Conservation (phyloP, 75 land plant species). For the Gnetum montanum region DNA sequence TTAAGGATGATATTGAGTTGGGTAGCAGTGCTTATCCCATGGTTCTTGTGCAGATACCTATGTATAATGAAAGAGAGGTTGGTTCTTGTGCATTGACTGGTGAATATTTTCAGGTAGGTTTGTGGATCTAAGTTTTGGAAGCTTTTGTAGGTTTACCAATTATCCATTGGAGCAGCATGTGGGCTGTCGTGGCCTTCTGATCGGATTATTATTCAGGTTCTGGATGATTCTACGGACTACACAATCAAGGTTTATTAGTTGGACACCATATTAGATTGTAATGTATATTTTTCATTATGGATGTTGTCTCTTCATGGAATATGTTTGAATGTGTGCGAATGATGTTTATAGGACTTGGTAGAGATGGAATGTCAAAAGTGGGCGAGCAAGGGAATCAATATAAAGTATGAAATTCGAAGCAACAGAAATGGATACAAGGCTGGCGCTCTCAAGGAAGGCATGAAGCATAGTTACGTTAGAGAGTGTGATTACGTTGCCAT, state of each 20-base stretch:
- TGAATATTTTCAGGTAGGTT: no score
- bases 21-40: constrained; percentile 60
- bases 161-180: constrained; percentile 86
- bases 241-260: constrained; percentile 43
- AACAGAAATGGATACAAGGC: constrained; percentile 81
- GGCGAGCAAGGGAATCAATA: constrained; percentile 69
- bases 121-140: no score
- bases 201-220: constrained; percentile 66
- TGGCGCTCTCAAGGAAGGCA: constrained; percentile 67
- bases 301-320: background rate
- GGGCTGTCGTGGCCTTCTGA: constrained; percentile 78
- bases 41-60: constrained; percentile 77
- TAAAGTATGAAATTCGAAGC: constrained; percentile 61
- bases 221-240: constrained; percentile 76
- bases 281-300: background rate
- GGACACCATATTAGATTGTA: background rate
- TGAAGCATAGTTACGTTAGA: constrained; percentile 45
- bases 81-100: background rate
- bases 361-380: constrained; percentile 55
- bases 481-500: constrained; percentile 52
- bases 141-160: constrained; percentile 69
- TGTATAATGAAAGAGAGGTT: constrained; percentile 72
- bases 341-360: constrained; percentile 39
- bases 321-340: background rate
- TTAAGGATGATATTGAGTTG: constrained; percentile 62